Percentiles rank a stretch among this genome's conserved stretches.
These are phyloP conservation scores for Sporothrix brunneoviolacea DNA, from an alignment of 2,329 filamentous ascomycete species.

Conservation along the genomic window DNA sequence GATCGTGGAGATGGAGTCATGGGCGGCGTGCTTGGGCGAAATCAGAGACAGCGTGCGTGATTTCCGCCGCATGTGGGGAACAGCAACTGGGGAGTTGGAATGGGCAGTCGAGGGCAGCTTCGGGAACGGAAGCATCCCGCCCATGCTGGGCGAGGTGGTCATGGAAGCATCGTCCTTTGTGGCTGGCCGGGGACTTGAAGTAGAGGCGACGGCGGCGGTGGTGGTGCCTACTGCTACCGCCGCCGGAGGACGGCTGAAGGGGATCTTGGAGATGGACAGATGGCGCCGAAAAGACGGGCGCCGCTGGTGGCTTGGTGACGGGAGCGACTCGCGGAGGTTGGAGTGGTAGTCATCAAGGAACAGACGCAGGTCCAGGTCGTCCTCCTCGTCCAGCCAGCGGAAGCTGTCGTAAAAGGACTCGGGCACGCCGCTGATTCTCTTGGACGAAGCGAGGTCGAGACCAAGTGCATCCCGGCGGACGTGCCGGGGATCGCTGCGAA, in stretches of 20 bases:
- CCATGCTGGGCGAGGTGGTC: neutral
- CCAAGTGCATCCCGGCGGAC: conserved; percentile 9
- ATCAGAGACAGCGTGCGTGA: conserved; percentile 52
- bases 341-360: conserved; percentile 64
- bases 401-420: conserved; percentile 61
- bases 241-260: conserved; percentile 46
- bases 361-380: conserved; percentile 61
- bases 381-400: conserved; percentile 67
- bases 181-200: too few species aligned
- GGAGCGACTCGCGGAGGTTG: conserved; percentile 45
- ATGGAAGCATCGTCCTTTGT: conserved; percentile 32
- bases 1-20: conserved; percentile 45
- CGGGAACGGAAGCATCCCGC: conserved; percentile 23
- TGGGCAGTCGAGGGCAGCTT: conserved; percentile 17
- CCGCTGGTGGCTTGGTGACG: conserved; percentile 37
- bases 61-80: conserved; percentile 38
- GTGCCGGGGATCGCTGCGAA: conserved; percentile 4
- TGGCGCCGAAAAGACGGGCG: conserved; percentile 62
- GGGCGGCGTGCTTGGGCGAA: conserved; percentile 38
- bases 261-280: conserved; percentile 62
- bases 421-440: conserved; percentile 29
- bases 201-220: too few species aligned
- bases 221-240: neutral
- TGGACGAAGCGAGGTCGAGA: neutral
- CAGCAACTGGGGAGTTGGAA: conserved; percentile 20